Conservation (phyloP, 371 early-diverging fungal genomes). For the Rhizopus microsporus region DNA sequence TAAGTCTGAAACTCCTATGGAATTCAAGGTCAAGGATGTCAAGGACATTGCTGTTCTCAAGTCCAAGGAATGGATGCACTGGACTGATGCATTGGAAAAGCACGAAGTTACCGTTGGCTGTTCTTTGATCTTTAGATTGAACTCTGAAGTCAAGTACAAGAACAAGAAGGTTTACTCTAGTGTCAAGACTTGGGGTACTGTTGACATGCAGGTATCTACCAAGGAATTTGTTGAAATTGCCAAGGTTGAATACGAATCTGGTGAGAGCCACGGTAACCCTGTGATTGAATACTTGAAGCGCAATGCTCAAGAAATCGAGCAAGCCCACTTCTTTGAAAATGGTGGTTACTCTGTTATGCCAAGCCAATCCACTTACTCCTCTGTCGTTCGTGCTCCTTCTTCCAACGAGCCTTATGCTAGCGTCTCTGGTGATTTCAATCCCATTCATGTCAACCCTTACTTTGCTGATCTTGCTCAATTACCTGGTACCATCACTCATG, state of each 20-base stretch:
- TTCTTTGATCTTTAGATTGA: constrained; percentile 81
- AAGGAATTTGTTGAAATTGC: constrained; percentile 86
- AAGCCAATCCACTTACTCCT: constrained; percentile 78
- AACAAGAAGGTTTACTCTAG: constrained; percentile 68
- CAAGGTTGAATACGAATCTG: constrained; percentile 75
- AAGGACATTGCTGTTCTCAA: constrained; percentile 89
- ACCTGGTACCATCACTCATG: constrained; percentile 96
- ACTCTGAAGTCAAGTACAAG: constrained; percentile 80
- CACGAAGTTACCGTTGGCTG: constrained; percentile 68
- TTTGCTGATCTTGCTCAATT: constrained; percentile 91
- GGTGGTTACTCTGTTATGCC: constrained; percentile 95
- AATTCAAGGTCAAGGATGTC: constrained; percentile 71
- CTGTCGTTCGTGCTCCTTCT: constrained; percentile 77
- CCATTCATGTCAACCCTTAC: constrained; percentile 96
- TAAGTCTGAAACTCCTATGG: constrained; percentile 81
- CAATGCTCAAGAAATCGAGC: constrained; percentile 78
- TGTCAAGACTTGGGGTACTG: constrained; percentile 79
- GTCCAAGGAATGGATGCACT: constrained; percentile 91
- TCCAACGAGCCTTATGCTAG: constrained; percentile 89
- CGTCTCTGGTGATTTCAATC: constrained; percentile 92
- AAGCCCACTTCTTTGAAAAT: constrained; percentile 78
- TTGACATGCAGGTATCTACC: constrained; percentile 83
- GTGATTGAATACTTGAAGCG: constrained; percentile 84
- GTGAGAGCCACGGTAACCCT: constrained; percentile 78
- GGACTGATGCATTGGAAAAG: constrained; percentile 66